These are phyloP conservation scores for Lactarius quietus DNA, from an alignment of 768 basidiomycete genomes.

Conservation along the genomic window DNA sequence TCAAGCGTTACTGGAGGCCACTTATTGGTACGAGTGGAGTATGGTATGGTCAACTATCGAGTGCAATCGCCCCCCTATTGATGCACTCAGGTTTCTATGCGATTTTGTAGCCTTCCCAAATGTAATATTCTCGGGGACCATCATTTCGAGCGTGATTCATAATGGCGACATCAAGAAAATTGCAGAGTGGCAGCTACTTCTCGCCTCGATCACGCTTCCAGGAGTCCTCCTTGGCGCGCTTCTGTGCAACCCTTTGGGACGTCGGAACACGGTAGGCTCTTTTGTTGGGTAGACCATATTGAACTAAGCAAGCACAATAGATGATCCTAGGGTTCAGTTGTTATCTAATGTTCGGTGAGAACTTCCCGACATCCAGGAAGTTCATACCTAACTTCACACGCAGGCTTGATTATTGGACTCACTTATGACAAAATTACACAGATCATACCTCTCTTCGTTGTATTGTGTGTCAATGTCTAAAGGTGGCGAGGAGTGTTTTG, in stretches of 20 bases:
- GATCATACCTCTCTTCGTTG: constrained; percentile 60
- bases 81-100: constrained; percentile 54
- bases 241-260: constrained; percentile 51
- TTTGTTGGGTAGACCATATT: no score
- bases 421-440: constrained; percentile 60
- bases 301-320: constrained; percentile 31
- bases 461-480: constrained; percentile 48
- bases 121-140: constrained; percentile 63
- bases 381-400: background rate
- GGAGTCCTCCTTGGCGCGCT: constrained; percentile 41
- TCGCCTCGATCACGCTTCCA: constrained; percentile 58
- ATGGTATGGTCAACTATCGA: constrained; percentile 42
- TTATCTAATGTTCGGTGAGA: constrained; percentile 58
- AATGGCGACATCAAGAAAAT: constrained; percentile 51
- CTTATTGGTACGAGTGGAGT: constrained; percentile 71
- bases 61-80: background rate
- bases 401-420: constrained; percentile 55
- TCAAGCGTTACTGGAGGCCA: constrained; percentile 62
- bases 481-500: background rate
- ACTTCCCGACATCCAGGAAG: constrained; percentile 3
- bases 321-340: constrained; percentile 68
- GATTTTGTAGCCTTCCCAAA: constrained; percentile 71
- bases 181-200: constrained; percentile 67
- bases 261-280: constrained; percentile 50
- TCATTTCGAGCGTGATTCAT: constrained; percentile 63